phyloP scores from a whole-genome alignment of 495 filamentous ascomycete genomes.

The Staphylotrichum tortipilum region DNA sequence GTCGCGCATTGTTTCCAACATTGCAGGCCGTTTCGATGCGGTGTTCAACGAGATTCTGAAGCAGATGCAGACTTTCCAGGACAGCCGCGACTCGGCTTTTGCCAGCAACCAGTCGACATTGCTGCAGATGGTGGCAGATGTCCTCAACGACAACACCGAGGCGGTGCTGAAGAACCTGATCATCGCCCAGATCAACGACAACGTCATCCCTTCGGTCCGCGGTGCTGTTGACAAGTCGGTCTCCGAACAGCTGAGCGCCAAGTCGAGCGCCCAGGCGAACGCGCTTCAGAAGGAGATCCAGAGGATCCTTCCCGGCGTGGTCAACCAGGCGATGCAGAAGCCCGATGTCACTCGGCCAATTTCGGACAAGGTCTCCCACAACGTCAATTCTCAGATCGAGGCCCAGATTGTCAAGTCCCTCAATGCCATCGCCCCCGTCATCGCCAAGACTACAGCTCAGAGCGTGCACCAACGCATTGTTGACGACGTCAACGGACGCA shows the following conservation, averaged over 20 bases:
- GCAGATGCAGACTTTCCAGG: constrained; percentile 27
- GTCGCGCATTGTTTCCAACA: constrained; percentile 33
- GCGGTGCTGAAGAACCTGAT: constrained; percentile 65
- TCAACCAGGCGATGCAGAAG: constrained; percentile 53
- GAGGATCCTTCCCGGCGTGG: constrained; percentile 35
- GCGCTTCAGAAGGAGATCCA: constrained; percentile 55
- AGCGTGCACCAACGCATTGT: constrained; percentile 48
- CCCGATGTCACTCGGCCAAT: constrained; percentile 60
- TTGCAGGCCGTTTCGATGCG: constrained; percentile 34
- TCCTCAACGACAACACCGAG: constrained; percentile 85
- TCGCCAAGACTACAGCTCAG: constrained; percentile 47
- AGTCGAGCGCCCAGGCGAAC: constrained; percentile 39
- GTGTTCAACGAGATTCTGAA: constrained; percentile 37
- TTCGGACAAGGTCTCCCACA: constrained; percentile 59
- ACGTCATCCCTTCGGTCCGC: constrained; percentile 50
- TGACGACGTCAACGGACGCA: constrained; percentile 26
- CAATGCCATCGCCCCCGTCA: constrained; percentile 54
- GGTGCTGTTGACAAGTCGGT: constrained; percentile 37
- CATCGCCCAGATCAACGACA: constrained; percentile 52
- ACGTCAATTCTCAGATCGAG: constrained; percentile 59
- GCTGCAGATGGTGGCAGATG: constrained; percentile 76
- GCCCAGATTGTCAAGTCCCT: constrained; percentile 54
- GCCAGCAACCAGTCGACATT: constrained; percentile 41
- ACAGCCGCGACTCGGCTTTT: constrained; percentile 24
- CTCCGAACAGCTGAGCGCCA: constrained; percentile 34